These are phyloP conservation scores for Clavulina sp. DNA, from an alignment of 768 basidiomycete species.

Conservation along the genomic window DNA sequence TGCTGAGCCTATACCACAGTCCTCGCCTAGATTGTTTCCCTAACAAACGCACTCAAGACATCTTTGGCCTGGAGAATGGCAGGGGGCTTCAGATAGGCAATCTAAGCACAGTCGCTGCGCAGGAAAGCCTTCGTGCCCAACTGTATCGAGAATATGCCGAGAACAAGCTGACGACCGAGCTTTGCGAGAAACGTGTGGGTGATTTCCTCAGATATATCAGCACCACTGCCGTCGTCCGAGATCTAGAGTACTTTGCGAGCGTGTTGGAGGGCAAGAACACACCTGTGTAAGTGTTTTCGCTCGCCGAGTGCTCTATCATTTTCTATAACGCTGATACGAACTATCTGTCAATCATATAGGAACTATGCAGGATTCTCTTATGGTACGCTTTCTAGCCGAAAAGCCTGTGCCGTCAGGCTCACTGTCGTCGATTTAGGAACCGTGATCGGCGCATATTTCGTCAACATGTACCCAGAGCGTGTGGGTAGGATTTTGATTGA, in stretches of 20 bases:
- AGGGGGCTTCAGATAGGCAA: conserved; percentile 16
- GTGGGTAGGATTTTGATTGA: conserved; percentile 19
- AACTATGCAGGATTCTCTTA: conserved; percentile 21
- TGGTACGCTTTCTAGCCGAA: conserved; percentile 13
- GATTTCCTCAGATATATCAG: conserved; percentile 19
- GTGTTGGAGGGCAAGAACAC: conserved; percentile 17
- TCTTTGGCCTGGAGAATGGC: conserved; percentile 15
- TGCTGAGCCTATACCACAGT: conserved; percentile 8
- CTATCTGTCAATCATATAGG: not conserved
- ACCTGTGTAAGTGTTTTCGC: conserved; percentile 11
- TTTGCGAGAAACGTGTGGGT: conserved; percentile 18
- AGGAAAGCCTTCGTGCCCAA: conserved; percentile 13
- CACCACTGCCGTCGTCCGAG: conserved; percentile 19
- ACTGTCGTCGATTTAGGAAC: not conserved
- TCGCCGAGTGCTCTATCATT: not conserved
- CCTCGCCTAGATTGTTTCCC: conserved; percentile 17
- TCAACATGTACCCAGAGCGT: conserved; percentile 20
- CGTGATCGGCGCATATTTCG: conserved; percentile 19
- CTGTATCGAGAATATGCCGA: conserved; percentile 14
- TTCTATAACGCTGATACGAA: too few relatives aligned
- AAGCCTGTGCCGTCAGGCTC: not conserved
- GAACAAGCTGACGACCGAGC: conserved; percentile 15
- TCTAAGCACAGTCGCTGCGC: conserved; percentile 12
- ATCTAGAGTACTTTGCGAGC: conserved; percentile 18
- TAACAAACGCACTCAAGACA: conserved; percentile 13